phyloP scores from a whole-genome alignment of 768 basidiomycete species.

The Auriscalpium microsporum region DNA sequence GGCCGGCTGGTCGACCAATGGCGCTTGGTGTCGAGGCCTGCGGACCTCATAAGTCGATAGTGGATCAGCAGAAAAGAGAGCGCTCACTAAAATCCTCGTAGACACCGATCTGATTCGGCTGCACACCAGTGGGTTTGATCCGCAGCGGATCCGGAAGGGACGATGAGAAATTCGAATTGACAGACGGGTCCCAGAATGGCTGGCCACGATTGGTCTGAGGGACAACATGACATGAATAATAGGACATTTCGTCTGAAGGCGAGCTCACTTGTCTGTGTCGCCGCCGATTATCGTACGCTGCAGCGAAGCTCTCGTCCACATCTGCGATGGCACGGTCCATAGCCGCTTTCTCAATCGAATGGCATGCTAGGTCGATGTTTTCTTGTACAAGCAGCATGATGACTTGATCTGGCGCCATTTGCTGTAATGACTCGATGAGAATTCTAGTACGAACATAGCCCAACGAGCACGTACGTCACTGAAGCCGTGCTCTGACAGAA shows the following conservation, averaged over 20 bases:
- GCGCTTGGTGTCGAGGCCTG: constrained; percentile 51
- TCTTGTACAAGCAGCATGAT: constrained; percentile 76
- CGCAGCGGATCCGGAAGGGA: constrained; percentile 84
- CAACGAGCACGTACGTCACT: constrained; percentile 48
- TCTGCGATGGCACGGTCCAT: constrained; percentile 93
- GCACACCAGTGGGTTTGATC: constrained; percentile 75
- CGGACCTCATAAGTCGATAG: neutral
- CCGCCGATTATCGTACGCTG: constrained; percentile 76
- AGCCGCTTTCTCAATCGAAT: constrained; percentile 92
- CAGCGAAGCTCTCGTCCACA: constrained; percentile 81
- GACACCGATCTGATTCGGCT: constrained; percentile 73
- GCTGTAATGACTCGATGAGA: constrained; percentile 23
- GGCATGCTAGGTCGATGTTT: constrained; percentile 89
- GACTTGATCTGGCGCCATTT: constrained; percentile 77
- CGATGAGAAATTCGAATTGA: constrained; percentile 56
- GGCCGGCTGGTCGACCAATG: constrained; percentile 49
- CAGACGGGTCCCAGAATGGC: constrained; percentile 86
- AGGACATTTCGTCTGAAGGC: neutral
- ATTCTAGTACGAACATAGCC: constrained; percentile 5
- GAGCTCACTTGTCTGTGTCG: constrained; percentile 73
- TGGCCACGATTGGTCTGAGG: constrained; percentile 54
- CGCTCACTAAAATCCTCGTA: constrained; percentile 88
- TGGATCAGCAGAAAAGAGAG: constrained; percentile 1
- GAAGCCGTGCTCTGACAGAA: constrained; percentile 82
- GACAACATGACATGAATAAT: neutral